Evolutionary conservation across 2,329 filamentous ascomycete genomes (phyloP).

Genomic region (Colletotrichum sp.): DNA sequence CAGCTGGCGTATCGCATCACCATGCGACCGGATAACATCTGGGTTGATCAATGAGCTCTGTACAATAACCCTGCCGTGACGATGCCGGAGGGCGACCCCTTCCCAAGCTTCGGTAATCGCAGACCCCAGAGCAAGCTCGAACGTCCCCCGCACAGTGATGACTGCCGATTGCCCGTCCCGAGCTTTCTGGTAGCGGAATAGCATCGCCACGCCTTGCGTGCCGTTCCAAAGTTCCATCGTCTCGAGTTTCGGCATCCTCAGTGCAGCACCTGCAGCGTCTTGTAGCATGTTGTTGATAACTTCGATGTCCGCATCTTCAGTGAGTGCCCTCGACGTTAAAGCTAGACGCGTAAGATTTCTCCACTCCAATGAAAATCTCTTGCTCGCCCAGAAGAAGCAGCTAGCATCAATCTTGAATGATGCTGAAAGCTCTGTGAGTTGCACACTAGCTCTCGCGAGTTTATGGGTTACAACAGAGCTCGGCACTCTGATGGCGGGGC

Average conservation of each 20-base stretch:
- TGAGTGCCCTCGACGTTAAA: constrained; percentile 34
- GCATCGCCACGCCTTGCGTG: constrained; percentile 25
- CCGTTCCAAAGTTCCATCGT: constrained; percentile 38
- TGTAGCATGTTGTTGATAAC: constrained; percentile 30
- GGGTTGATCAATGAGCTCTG: constrained; percentile 22
- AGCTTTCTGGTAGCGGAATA: constrained; percentile 27
- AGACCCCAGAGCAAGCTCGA: constrained; percentile 19
- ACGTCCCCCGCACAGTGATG: constrained; percentile 29
- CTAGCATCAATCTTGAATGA: constrained; percentile 36
- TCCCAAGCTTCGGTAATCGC: constrained; percentile 28
- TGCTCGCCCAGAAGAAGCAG: constrained; percentile 31
- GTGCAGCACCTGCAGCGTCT: constrained; percentile 27
- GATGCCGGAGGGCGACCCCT: constrained; percentile 23
- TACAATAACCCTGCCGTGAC: constrained; percentile 17
- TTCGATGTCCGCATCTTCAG: constrained; percentile 16
- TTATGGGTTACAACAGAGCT: constrained; percentile 27
- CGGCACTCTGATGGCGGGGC: constrained; percentile 25
- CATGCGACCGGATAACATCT: constrained; percentile 22
- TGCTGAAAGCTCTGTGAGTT: constrained; percentile 31
- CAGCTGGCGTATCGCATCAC: constrained; percentile 28
- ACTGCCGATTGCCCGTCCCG: constrained; percentile 21
- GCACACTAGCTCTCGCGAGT: constrained; percentile 32
- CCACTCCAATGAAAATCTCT: constrained; percentile 29
- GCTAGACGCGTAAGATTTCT: constrained; percentile 32
- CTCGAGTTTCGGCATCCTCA: constrained; percentile 32